These are phyloP conservation scores for Nakazawaea populi DNA, from an alignment of 805 yeast species.

Conservation along the genomic window DNA sequence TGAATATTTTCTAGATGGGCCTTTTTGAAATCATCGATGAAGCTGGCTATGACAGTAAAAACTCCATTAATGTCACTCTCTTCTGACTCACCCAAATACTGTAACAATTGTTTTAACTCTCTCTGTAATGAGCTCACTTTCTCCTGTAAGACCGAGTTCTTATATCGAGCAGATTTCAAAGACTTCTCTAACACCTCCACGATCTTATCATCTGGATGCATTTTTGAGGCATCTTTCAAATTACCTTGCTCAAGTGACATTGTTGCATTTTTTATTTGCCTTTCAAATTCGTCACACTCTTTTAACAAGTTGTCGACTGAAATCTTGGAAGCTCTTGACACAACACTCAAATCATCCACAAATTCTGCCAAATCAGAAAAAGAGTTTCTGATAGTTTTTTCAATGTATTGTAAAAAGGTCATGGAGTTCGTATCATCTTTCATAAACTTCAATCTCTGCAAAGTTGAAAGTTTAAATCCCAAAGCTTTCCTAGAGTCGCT, in stretches of 20 bases:
- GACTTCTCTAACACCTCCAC: slow-evolving; percentile 38
- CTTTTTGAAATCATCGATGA: slow-evolving; percentile 70
- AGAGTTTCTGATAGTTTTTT: slow-evolving; percentile 74
- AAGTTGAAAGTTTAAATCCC: slow-evolving; percentile 87
- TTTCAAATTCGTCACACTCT: slow-evolving; percentile 63
- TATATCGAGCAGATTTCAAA: slow-evolving; percentile 69
- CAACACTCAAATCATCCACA: slow-evolving; percentile 62
- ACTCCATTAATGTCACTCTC: slow-evolving; percentile 60
- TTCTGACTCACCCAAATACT: slow-evolving; percentile 83
- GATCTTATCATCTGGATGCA: slow-evolving; percentile 83
- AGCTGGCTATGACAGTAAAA: slow-evolving; percentile 74
- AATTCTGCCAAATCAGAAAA: slow-evolving; percentile 77
- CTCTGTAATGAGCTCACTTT: slow-evolving; percentile 57
- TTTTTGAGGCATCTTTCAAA: slow-evolving; percentile 65
- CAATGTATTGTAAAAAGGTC: slow-evolving; percentile 91
- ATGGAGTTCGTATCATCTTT: slow-evolving; percentile 83
- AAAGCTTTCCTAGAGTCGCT: slow-evolving; percentile 86
- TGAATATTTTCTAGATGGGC: slow-evolving; percentile 76
- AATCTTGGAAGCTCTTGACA: slow-evolving; percentile 58
- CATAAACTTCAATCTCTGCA: slow-evolving; percentile 83
- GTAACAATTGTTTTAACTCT: slow-evolving; percentile 70
- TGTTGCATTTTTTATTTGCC: slow-evolving; percentile 61
- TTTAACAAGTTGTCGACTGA: slow-evolving; percentile 75
- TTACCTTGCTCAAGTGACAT: slow-evolving; percentile 78
- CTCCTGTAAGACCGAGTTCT: slow-evolving; percentile 56